Percentiles rank a stretch among this genome's conserved stretches.
Conservation (phyloP, 1,284 basidiomycete species). For the Gymnopus androsaceus region DNA sequence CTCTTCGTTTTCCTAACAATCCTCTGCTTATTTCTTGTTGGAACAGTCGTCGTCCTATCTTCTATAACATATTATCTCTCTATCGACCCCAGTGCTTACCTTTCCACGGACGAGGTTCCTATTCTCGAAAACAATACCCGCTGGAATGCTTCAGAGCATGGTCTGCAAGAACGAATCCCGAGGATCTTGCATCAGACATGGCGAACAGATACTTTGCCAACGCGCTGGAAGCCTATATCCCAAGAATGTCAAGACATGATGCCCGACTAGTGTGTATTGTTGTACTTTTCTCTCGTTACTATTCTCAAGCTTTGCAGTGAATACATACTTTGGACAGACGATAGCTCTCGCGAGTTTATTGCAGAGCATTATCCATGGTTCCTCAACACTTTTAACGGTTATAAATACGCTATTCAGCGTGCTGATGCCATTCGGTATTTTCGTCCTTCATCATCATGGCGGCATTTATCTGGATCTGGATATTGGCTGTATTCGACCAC, state of each 20-base stretch:
- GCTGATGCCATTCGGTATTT: constrained; percentile 99
- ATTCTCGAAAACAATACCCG: constrained; percentile 50
- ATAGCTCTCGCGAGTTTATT: constrained; percentile 87
- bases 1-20: constrained; percentile 70
- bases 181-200: constrained; percentile 98
- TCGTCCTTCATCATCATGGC: constrained; percentile 91
- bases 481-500: constrained; percentile 88
- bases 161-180: constrained; percentile 76
- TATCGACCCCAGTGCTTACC: constrained; percentile 77
- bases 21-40: constrained; percentile 83
- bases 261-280: constrained; percentile 86
- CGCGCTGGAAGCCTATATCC: constrained; percentile 80
- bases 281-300: constrained; percentile 16
- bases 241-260: constrained; percentile 84
- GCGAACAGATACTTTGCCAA: constrained; percentile 89
- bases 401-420: constrained; percentile 93
- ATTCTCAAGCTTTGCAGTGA: constrained; percentile 54
- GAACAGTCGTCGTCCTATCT: constrained; percentile 90
- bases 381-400: constrained; percentile 89
- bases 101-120: constrained; percentile 79
- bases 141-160: constrained; percentile 63
- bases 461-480: constrained; percentile 98
- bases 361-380: constrained; percentile 89
- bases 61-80: constrained; percentile 90
- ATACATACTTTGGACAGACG: constrained; percentile 98